Evolutionary conservation across 257 asterid species (phyloP), one percentile per base, ranked within the genome.

Genomic region (Lycium ferocissimum): DNA sequence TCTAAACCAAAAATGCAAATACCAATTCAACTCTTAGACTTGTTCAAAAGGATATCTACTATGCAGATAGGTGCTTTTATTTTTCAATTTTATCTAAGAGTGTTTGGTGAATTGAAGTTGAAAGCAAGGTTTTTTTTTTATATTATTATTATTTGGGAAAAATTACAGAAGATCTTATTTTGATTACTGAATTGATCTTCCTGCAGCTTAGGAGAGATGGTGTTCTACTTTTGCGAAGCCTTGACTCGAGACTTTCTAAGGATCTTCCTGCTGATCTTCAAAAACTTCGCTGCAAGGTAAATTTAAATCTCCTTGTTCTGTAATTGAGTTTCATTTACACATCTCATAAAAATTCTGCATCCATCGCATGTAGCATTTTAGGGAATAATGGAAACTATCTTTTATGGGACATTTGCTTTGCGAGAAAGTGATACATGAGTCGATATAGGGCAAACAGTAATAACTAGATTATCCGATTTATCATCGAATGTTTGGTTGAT

Each of bases 241-340:
- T 96, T 54, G 99, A 96, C 88, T 95, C 99, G 26, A 92, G 98
- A 89, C 97, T 96, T 15, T 94, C 99, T 5, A 94, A 96, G 92
- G 98, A 95, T 90, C 97, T 96, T 87, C 98, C 98, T 8, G 90
- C 98, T 2, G 98, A 96, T 83, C 98, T 96, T 93, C 99, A 96
- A 85, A 96, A 95, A 89, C 99, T 96, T 85, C 95, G 99, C 0
- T 96, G 99, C 97, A 96, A 95, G 99, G 99, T 96, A 89, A 40
- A 22, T 75, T 71, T 2, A 17, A 12, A 13, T 59, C 63, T 76
- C 45, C 12, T 20, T 76, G 22, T 51, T 35, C 57, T 71, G 80
- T 72, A 2, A 18, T 14, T 43, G 57, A 72, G 80, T 72, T 72
- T 9, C 45, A n/a, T 43, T 72, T 20, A 43, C 18, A 72, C 18